These are phyloP conservation scores for Botrytis elliptica DNA, from an alignment of 2,329 filamentous ascomycete genomes.

Conservation along the genomic window DNA sequence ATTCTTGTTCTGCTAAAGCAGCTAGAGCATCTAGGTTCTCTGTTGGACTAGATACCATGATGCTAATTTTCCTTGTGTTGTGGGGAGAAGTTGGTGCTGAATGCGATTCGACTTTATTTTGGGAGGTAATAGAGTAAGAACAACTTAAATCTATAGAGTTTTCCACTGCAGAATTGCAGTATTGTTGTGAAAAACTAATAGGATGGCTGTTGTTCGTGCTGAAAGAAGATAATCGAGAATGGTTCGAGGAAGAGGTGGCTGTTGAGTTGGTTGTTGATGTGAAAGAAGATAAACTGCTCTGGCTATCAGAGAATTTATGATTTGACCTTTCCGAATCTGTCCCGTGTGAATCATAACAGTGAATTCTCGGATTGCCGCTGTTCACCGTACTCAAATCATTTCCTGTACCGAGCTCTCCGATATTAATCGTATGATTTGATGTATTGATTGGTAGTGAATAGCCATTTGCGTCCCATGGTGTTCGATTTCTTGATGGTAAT, in stretches of 20 bases:
- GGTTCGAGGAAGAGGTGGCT: conserved; percentile 36
- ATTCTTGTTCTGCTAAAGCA: conserved; percentile 31
- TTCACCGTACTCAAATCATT: background rate
- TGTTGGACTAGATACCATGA: conserved; percentile 29
- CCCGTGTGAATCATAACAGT: conserved; percentile 30
- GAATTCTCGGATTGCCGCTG: conserved; percentile 11
- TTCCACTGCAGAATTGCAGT: conserved; percentile 6
- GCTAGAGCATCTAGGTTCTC: conserved; percentile 32
- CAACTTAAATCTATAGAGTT: conserved; percentile 3
- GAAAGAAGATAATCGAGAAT: conserved; percentile 39
- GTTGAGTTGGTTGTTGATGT: conserved; percentile 38
- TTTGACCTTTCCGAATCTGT: conserved; percentile 27
- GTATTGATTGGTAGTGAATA: conserved; percentile 40
- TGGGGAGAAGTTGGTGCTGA: conserved; percentile 18
- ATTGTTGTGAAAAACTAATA: background rate
- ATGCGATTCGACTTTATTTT: background rate
- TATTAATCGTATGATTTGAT: conserved; percentile 22
- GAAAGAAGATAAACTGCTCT: conserved; percentile 39
- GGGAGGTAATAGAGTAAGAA: background rate
- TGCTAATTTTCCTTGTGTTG: background rate
- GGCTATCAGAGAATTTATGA: conserved; percentile 39
- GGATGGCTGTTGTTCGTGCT: conserved; percentile 35
- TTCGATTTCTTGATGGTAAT: conserved; percentile 35
- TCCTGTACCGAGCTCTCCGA: background rate
- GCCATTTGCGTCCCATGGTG: conserved; percentile 41